These are phyloP conservation scores for Russula sp. DNA, from an alignment of 768 basidiomycete species.

Conservation along the genomic window DNA sequence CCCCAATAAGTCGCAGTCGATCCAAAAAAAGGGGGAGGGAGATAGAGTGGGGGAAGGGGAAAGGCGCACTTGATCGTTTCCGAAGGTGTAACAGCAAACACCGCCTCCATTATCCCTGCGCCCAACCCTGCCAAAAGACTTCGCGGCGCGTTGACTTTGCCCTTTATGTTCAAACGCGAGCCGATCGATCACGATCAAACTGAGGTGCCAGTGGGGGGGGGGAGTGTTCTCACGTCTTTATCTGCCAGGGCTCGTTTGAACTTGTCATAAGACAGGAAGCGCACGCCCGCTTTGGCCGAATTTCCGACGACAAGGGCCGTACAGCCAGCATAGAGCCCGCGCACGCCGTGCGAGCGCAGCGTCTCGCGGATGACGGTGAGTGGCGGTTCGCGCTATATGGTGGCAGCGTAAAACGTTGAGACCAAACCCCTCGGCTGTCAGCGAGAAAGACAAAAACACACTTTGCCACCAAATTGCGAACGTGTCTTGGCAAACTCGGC, in stretches of 20 bases:
- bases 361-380: conserved; percentile 72
- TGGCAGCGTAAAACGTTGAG: not conserved
- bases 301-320: conserved; percentile 88
- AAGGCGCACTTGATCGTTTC: conserved; percentile 91
- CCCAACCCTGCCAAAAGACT: conserved; percentile 78
- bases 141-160: conserved; percentile 81
- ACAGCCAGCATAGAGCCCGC: conserved; percentile 91
- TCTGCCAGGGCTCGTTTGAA: conserved; percentile 85
- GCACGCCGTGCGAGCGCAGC: conserved; percentile 63
- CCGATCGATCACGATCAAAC: conserved; percentile 2
- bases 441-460: conserved; percentile 26
- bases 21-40: not conserved
- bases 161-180: conserved; percentile 34
- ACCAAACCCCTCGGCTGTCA: not conserved
- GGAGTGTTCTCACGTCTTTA: conserved; percentile 48
- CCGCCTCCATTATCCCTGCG: conserved; percentile 87
- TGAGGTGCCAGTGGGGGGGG: not conserved
- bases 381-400: conserved; percentile 55
- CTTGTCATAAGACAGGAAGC: conserved; percentile 91
- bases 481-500: conserved; percentile 93
- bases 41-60: not conserved
- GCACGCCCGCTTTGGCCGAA: conserved; percentile 88
- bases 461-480: conserved; percentile 84
- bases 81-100: conserved; percentile 93
- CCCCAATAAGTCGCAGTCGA: not conserved